Base-by-base conservation (phyloP, 805 yeast species). In the Candida tammaniensis region DNA sequence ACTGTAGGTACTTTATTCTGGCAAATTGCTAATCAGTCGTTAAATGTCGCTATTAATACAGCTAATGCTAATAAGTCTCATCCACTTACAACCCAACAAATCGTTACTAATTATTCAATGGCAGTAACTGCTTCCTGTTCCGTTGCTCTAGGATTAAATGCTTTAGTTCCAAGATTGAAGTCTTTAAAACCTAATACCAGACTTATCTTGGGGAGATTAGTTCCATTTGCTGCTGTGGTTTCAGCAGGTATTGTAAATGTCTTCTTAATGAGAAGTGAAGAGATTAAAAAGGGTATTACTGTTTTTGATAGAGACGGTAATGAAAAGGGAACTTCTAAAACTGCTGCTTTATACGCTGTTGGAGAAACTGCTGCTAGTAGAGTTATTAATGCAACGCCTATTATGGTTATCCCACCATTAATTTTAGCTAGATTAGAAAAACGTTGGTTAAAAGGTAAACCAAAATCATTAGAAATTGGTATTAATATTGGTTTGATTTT, bases 141-240 rank as follows among this genome's bases (percentile, higher is more conserved):
- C 45, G 98, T 93, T 4, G 98, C 98, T 0, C 64, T 93, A 16
- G 98, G 99, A 7, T 74, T 93, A 39, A 89, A 91, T 48, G 76
- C 95, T 15, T 53, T 88, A 19, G 97, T 93, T n/a, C 98, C 98
- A 13, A 74, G 82, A 44, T 67, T 93, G 51, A 83, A 75, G 48
- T 68, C 72, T 21, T 54, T 93, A n/a, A 58, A 74, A n/a, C 80
- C 95, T 2, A 67, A 68, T 39, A 78, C 97, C 2, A 79, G 70
- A 52, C 62, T 82, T 47, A 70, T 89, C 19, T 61, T 93, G 36
- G 82, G 89, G 26, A 80, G 99, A 47, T 70, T 93, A 38, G 95
- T 93, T 9, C 99, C 99, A 5, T 93, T 93, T 66, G 98, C 98
- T 0, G 99, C 99, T 1, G 99, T 93, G 22, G 97, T 89, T 1